Evolutionary conservation across 1,284 basidiomycete genomes (phyloP), one percentile per base, ranked within the genome.

Genomic region (Flammula alnicola): DNA sequence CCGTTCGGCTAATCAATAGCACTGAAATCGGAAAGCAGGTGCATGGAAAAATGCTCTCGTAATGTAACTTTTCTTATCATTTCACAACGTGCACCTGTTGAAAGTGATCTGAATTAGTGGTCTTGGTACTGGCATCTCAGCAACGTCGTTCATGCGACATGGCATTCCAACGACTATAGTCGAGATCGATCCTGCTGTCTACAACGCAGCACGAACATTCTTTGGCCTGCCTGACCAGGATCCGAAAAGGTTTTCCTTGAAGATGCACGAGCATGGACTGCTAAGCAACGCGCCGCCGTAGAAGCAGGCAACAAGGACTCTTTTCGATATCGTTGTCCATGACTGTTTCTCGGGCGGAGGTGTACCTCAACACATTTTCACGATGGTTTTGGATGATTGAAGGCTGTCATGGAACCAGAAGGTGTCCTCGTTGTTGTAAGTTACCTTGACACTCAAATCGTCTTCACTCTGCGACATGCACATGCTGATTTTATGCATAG

Each of bases 331-430:
- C 57, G 80, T 94, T 14, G 74, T 96, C 0, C 95, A 98, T 61
- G 95, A 96, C 63, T 91, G 89, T 59, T 97, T 96, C 68, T 93
- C 92, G 8, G 94, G 93, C 2, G 95, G 94, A 3, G 81, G 81
- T 16, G 84, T 97, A 3, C 93, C 94, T 0, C 74, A 83, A 12
- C 84, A 92, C 60, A 72, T 97, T 33, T 96, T 89, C 68, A 91
- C 93, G 0, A 44, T 77, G 19, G 56, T 95, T 95, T 63, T 95
- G 92, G 91, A 54, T 73, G 27, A 47, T 66, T 95, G 39, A 84
- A 82, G 60, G 63, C 66, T 4, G 64, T 86, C 14, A 76, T 95
- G 64, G 76, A 79, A n/a, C 72, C 79, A 1, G 83, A 90, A 45
- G 93, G 90, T 2, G 74, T 94, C 4, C 69, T 95, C 8, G 91